These are phyloP conservation scores for Ascochyta rabiei DNA, from an alignment of 2,329 filamentous ascomycete genomes.

Conservation along the genomic window DNA sequence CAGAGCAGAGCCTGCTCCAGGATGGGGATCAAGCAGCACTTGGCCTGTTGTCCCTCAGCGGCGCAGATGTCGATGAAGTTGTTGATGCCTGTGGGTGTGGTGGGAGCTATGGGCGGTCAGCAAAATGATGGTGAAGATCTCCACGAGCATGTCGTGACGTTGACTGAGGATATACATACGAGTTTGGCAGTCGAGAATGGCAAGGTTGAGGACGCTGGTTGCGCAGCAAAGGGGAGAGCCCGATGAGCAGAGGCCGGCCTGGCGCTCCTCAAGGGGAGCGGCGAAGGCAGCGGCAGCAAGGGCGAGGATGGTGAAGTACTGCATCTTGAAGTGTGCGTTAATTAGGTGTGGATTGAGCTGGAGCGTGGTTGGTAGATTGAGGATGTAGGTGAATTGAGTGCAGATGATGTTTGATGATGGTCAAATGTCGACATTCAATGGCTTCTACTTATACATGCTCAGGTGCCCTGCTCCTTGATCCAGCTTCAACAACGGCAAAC, in stretches of 20 bases:
- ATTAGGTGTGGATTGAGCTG: slow-evolving; percentile 11
- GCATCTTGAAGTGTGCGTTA: slow-evolving; percentile 36
- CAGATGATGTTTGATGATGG: slow-evolving; percentile 35
- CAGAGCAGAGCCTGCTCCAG: slow-evolving; percentile 50
- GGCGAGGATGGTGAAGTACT: slow-evolving; percentile 42
- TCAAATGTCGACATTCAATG: slow-evolving; percentile 22
- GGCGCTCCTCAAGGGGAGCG: slow-evolving; percentile 42
- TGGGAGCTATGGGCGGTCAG: slow-evolving; percentile 39
- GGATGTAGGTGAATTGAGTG: slow-evolving; percentile 22
- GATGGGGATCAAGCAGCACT: slow-evolving; percentile 64
- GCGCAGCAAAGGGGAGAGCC: slow-evolving; percentile 63
- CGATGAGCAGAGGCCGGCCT: slow-evolving; percentile 43
- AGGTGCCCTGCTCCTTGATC: slow-evolving; percentile 2
- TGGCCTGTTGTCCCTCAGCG: slow-evolving; percentile 59
- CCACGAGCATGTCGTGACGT: neutral
- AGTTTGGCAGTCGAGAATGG: slow-evolving; percentile 61
- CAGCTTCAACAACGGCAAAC: neutral
- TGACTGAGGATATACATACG: slow-evolving; percentile 51
- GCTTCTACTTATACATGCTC: slow-evolving; percentile 42
- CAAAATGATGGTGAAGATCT: neutral
- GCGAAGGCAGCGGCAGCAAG: slow-evolving; percentile 41
- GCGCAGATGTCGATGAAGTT: slow-evolving; percentile 57
- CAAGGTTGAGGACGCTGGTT: slow-evolving; percentile 65
- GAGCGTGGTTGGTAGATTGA: slow-evolving; percentile 14
- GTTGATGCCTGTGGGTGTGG: slow-evolving; percentile 47